Evolutionary conservation across 192 early-diverging fungal genomes (phyloP).

Genomic region (Coemansia javaensis): DNA sequence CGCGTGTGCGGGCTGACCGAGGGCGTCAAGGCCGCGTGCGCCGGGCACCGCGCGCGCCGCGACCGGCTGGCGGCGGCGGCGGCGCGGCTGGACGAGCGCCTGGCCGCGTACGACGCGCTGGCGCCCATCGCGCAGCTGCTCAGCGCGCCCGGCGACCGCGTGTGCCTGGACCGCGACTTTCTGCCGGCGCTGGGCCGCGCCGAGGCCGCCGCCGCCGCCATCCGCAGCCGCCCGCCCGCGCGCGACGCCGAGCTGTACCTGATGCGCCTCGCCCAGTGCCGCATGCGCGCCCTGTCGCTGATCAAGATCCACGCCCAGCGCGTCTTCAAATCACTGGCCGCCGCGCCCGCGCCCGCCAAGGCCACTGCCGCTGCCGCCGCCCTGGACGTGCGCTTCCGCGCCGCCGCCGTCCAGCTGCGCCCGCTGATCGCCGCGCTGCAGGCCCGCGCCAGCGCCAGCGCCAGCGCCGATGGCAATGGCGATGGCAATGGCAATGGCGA

Average conservation of each 20-base stretch:
- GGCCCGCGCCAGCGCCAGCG: slow-evolving; percentile 44
- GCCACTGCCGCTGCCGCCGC: not conserved
- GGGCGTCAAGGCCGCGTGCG: slow-evolving; percentile 74
- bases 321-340: slow-evolving; percentile 34
- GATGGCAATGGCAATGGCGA: too few relatives aligned
- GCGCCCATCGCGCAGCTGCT: slow-evolving; percentile 74
- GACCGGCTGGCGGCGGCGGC: slow-evolving; percentile 29
- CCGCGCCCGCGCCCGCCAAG: too few relatives aligned
- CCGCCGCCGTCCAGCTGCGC: slow-evolving; percentile 58
- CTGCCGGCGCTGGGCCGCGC: slow-evolving; percentile 77
- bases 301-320: slow-evolving; percentile 82
- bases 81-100: slow-evolving; percentile 54
- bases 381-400: slow-evolving; percentile 78
- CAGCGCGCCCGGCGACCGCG: slow-evolving; percentile 75
- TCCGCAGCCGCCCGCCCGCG: slow-evolving; percentile 55
- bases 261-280: slow-evolving; percentile 90
- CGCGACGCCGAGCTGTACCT: slow-evolving; percentile 88
- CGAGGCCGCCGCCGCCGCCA: slow-evolving; percentile 60
- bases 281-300: slow-evolving; percentile 87
- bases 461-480: too few relatives aligned
- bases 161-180: slow-evolving; percentile 76
- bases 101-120: slow-evolving; percentile 82
- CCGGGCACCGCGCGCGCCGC: slow-evolving; percentile 64
- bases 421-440: slow-evolving; percentile 75
- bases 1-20: slow-evolving; percentile 75